phyloP scores from a whole-genome alignment of 1,139 yeast species.

The Candida frijolesensis region DNA sequence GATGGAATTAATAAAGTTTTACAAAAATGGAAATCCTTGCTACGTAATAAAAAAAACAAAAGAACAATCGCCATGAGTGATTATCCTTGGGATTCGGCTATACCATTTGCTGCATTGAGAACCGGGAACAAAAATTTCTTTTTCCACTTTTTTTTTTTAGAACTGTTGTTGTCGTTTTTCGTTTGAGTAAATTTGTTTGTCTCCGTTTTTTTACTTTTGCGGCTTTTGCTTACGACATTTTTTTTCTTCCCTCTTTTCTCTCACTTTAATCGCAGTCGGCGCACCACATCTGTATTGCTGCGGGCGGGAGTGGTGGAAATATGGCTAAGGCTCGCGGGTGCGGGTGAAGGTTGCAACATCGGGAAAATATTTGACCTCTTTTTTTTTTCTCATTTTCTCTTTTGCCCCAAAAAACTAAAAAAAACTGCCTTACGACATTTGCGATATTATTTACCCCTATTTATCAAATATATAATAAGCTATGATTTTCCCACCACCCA shows the following conservation, averaged over 20 bases:
- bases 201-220: neutral
- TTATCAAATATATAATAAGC: conserved; percentile 1
- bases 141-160: neutral
- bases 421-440: neutral
- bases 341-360: neutral
- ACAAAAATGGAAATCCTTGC: neutral
- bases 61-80: neutral
- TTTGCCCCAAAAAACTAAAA: neutral
- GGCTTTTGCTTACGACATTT: conserved; percentile 1
- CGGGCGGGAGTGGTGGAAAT: neutral
- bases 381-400: neutral
- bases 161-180: neutral
- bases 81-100: conserved; percentile 3
- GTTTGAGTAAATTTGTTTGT: neutral
- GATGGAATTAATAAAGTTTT: neutral
- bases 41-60: neutral
- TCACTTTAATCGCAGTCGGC: neutral
- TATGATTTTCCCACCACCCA: neutral
- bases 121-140: conserved; percentile 3
- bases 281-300: neutral
- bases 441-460: conserved; percentile 1
- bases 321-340: neutral
- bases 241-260: neutral
- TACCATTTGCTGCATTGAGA: neutral
- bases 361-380: neutral